Evolutionary conservation across 202 grass and related monocot species (phyloP), one percentile per base, ranked within the genome.

Genomic region (Saccharum hybrid): DNA sequence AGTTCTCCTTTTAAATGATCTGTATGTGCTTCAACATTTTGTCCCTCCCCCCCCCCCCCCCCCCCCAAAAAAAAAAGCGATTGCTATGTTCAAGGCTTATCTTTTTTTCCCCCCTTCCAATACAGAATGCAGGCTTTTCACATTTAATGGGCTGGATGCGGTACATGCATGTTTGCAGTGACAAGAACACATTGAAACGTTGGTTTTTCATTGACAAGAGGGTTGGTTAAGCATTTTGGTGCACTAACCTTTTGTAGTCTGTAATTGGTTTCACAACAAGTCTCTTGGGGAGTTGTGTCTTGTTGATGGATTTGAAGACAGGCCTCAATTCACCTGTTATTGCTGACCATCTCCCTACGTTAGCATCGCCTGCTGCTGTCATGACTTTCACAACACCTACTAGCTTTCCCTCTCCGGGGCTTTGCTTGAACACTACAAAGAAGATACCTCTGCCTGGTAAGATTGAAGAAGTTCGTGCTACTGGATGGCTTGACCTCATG

Each of bases 401-500:
- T 52, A 63, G 66, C 69, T 79, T 87, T 74, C 81, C 91, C 33
- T 68, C 85, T 49, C 69, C 87, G 65, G 86, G 91, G 59, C 80
- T 92, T 54, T 86, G 75, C 68, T 63, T 92, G 46, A 91, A 88
- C 59, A 77, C 67, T 54, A 42, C 91, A 61, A 87, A 86, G 81
- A 91, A 87, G 71, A 91, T 89, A 81, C 70, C 84, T 74, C 76
- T 90, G 26, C 87, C 85, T 65, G 67, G 78, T 64, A 91, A 92
- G 81, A 83, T 98, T 0, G 93, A 95, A 81, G 93, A 98, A 33
- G 89, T 93, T 76, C 85, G 85, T 54, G 85, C 86, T 59, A 64
- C 80, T 82, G 87, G 87, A 52, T 98, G 93, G 87, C 81, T 95
- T 1, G 93, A 98, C 61, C 87, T 94, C 49, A 98, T 98, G 96